Conservation (phyloP, 495 filamentous ascomycete species). For the Aspergillus carlsbadensis region DNA sequence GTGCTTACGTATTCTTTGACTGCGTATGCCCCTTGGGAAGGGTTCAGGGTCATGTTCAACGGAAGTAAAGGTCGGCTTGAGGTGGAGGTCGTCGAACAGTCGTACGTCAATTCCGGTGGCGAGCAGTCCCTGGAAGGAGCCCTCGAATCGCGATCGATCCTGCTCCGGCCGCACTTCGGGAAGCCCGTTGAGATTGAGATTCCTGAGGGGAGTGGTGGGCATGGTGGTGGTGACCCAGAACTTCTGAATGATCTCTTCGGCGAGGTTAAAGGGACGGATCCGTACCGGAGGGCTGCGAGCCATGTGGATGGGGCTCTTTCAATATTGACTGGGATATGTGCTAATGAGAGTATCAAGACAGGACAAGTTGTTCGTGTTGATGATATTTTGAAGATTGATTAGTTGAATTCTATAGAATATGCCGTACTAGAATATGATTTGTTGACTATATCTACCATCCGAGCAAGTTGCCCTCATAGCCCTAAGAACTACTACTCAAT, state of each 20-base stretch:
- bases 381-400: slow-evolving; percentile 24
- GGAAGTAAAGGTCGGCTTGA: slow-evolving; percentile 32
- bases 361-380: slow-evolving; percentile 36
- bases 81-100: slow-evolving; percentile 34
- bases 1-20: slow-evolving; percentile 33
- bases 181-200: slow-evolving; percentile 29
- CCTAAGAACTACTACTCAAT: neutral
- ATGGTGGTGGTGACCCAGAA: slow-evolving; percentile 35
- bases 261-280: slow-evolving; percentile 15
- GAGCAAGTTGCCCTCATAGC: too few species aligned
- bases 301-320: slow-evolving; percentile 56
- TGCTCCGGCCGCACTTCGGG: slow-evolving; percentile 34
- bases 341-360: slow-evolving; percentile 54
- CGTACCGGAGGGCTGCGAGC: slow-evolving; percentile 26
- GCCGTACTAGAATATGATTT: too few species aligned
- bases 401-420: neutral
- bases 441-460: too few species aligned
- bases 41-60: slow-evolving; percentile 34
- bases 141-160: slow-evolving; percentile 44
- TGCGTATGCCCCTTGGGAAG: slow-evolving; percentile 36
- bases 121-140: slow-evolving; percentile 33
- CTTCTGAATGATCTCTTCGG: slow-evolving; percentile 34
- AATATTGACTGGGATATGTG: slow-evolving; percentile 57
- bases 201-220: slow-evolving; percentile 24
- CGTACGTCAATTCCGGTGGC: slow-evolving; percentile 35